Base-by-base conservation (phyloP, 2,329 filamentous ascomycete genomes). In the Exophiala oligosperma region DNA sequence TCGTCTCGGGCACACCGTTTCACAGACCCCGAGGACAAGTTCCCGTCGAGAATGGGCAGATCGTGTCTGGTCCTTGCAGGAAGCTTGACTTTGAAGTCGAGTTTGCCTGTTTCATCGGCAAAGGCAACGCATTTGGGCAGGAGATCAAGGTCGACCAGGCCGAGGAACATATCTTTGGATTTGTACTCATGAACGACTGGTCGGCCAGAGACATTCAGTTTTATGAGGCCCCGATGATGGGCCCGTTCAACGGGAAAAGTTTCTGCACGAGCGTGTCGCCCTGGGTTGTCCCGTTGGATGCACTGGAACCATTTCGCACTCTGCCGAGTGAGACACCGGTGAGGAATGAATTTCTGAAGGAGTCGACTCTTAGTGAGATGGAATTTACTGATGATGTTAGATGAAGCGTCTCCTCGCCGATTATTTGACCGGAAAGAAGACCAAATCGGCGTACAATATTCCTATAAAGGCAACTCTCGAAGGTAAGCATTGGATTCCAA, bases 131-230 rank as follows among this genome's bases (percentile, higher is more conserved):
- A 1, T 76, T 90, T 66, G 89, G 89, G 3, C 74, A 81, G 51
- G 80, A 85, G 0, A 79, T 93, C 23, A 72, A 77, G 1, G 81
- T 92, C 23, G 74, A 77, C 1, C 74, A 86, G 41, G 90, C 90
- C 0, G 84, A 87, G 50, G 81, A 89, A 21, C 80, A 86, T 67
- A 80, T 94, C 28, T 94, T 94, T 68, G 90, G 90, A 7, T 80
- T 91, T 23, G 90, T 93, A 0, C 74, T 94, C 55, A 82, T 94
- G 80, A 94, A 94, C 66, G 90, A 94, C 73, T 94, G 90, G 90
- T 90, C 86, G n/a, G 60, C 56, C 8, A 38, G 57, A 9, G 56
- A 62, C 35, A 49, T 62, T n/a, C 60, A 62, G 26, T 43, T 24
- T 12, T 57, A 35, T 12, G 60, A 62, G 37, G 38, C 49, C 12